Evolutionary conservation across 192 early-diverging fungal genomes (phyloP).

Genomic region (Coemansia sp.): DNA sequence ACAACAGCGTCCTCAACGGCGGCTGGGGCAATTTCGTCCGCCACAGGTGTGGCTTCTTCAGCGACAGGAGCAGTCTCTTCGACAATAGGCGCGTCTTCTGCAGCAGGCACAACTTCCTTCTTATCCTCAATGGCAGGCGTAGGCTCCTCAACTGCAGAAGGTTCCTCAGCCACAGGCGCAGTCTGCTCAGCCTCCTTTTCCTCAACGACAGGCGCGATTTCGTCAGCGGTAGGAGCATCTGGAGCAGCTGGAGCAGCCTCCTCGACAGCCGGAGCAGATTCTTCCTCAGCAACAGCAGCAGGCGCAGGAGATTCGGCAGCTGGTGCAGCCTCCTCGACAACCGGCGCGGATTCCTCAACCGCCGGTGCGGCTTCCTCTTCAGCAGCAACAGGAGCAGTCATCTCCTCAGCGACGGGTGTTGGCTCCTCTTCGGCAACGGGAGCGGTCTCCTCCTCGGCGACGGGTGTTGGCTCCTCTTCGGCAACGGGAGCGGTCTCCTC

Average conservation of each 20-base stretch:
- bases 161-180: neutral
- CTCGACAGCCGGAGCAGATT: neutral
- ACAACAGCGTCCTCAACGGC: neutral
- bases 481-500: neutral
- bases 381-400: neutral
- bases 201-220: neutral
- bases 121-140: neutral
- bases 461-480: neutral
- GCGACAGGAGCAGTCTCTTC: no score
- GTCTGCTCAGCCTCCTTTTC: neutral
- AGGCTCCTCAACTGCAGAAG: conserved; percentile 13
- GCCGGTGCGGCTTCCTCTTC: neutral
- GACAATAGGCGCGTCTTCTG: neutral
- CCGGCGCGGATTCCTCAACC: neutral
- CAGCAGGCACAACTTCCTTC: neutral
- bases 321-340: conserved; percentile 2
- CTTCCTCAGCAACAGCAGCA: neutral
- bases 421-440: neutral
- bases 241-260: neutral
- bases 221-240: conserved; percentile 2
- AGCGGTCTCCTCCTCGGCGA: no score
- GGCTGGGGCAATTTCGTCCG: neutral
- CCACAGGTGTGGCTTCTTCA: neutral
- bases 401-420: neutral
- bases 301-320: no score